Base-by-base conservation (phyloP, 345 rosid genomes). In the Corchorus capsularis region DNA sequence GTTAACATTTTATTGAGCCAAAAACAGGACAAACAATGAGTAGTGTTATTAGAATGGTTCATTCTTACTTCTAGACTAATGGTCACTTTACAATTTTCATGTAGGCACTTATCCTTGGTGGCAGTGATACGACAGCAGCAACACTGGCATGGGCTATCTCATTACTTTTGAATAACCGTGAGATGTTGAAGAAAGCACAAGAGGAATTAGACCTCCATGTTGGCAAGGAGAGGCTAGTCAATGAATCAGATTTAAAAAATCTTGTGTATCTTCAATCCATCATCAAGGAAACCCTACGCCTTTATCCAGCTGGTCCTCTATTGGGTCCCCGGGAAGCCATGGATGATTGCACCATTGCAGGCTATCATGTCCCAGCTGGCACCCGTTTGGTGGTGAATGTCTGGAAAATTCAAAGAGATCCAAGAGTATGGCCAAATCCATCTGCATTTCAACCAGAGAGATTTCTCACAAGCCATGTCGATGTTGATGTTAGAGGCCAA, bases 261-360 rank as follows among this genome's bases (percentile, higher is more conserved):
- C 81, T 90, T 8, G 79, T 77, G 11, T 88, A 89, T 78, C 83
- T 90, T 59, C 92, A 90, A 79, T 91, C 94, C 6, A 81, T 87
- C 27, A 63, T 87, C 78, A 90, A 89, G 79, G 97, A 90, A 76
- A 85, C 90, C 10, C 75, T 90, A 41, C 83, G 92, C n/a, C 67
- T 90, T 12, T 90, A 90, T 77, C 97, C 97, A 16, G 87, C 88
- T 10, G 87, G 79, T 34, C 93, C 93, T 6, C 85, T 88, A 8
- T 68, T 82, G 46, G 88, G 73, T 7, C 73, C 84, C 15, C 79
- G 88, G 20, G 87, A 84, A 49, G 89, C 88, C 45, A 65, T 63
- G 71, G 85, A 85, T 70, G 94, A 88, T 45, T 87, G 91, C 83
- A 87, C 34, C 0, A 57, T 91, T 57, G 75, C 75, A 2, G 91